Conservation (phyloP, 2,329 filamentous ascomycete genomes). For the Microdochium bolleyi region DNA sequence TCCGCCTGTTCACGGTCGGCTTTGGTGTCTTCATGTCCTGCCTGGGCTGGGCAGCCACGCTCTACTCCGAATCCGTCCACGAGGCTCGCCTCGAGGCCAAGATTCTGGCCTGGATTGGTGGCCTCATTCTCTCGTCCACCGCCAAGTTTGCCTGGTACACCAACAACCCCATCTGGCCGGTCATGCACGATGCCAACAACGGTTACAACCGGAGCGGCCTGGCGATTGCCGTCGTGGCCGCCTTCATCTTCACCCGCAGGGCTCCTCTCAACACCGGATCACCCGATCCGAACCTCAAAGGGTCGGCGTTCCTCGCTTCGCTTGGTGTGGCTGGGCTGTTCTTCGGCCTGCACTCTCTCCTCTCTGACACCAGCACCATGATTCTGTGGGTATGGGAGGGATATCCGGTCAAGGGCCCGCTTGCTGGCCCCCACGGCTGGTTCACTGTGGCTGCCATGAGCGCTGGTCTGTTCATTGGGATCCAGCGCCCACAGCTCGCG, state of each 20-base stretch:
- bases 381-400: slow-evolving; percentile 98
- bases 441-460: slow-evolving; percentile 85
- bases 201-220: slow-evolving; percentile 87
- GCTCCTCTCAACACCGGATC: slow-evolving; percentile 32
- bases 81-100: slow-evolving; percentile 71
- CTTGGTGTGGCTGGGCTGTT: slow-evolving; percentile 76
- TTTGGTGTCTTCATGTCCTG: slow-evolving; percentile 76
- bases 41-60: slow-evolving; percentile 75
- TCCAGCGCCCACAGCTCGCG: slow-evolving; percentile 62
- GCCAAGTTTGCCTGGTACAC: slow-evolving; percentile 90
- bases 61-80: slow-evolving; percentile 70
- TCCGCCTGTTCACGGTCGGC: slow-evolving; percentile 72
- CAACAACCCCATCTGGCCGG: slow-evolving; percentile 95
- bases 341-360: slow-evolving; percentile 83
- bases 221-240: slow-evolving; percentile 65
- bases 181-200: slow-evolving; percentile 82
- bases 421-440: slow-evolving; percentile 83
- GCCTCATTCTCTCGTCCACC: slow-evolving; percentile 76
- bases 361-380: slow-evolving; percentile 98
- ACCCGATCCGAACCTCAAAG: slow-evolving; percentile 14
- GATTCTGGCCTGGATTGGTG: slow-evolving; percentile 72
- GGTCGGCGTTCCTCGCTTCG: slow-evolving; percentile 64
- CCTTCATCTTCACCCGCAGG: slow-evolving; percentile 65
- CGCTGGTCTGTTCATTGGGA: slow-evolving; percentile 65
- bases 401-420: slow-evolving; percentile 81